A percentile compares a stretch with the other conserved stretches of the same genome.
phyloP scores from a whole-genome alignment of 495 filamentous ascomycete species.

The Neurospora sp. region DNA sequence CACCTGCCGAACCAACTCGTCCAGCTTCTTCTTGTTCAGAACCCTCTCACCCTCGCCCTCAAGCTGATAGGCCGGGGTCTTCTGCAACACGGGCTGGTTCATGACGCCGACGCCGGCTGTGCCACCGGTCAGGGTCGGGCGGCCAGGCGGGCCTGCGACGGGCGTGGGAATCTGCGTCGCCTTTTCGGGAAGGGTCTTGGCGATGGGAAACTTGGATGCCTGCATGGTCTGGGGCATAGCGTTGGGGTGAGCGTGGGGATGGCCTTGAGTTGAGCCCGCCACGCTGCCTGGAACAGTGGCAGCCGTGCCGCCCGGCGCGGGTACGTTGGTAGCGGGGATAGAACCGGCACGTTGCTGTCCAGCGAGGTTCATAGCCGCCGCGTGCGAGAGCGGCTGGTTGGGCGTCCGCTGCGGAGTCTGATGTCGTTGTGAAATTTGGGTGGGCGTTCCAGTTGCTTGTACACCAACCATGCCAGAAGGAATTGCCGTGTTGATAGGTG shows the following conservation, averaged over 20 bases:
- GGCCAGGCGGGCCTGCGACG: slow-evolving; percentile 41
- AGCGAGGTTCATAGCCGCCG: slow-evolving; percentile 31
- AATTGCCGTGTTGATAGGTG: slow-evolving; percentile 38
- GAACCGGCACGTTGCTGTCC: slow-evolving; percentile 30
- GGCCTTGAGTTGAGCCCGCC: slow-evolving; percentile 30
- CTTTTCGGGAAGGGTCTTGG: slow-evolving; percentile 59
- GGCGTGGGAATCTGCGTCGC: slow-evolving; percentile 55
- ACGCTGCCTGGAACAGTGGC: slow-evolving; percentile 8
- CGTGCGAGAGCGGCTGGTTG: slow-evolving; percentile 39
- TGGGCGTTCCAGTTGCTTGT: slow-evolving; percentile 32
- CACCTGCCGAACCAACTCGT: slow-evolving; percentile 89
- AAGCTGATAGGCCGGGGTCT: slow-evolving; percentile 68
- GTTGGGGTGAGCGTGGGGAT: slow-evolving; percentile 44
- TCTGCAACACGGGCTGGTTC: slow-evolving; percentile 75
- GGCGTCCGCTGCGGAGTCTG: slow-evolving; percentile 35
- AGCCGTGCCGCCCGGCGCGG: slow-evolving; percentile 23
- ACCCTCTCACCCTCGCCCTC: slow-evolving; percentile 86
- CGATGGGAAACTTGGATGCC: slow-evolving; percentile 60
- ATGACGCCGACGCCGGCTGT: slow-evolving; percentile 61
- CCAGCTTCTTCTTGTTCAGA: slow-evolving; percentile 89
- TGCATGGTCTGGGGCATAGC: slow-evolving; percentile 27
- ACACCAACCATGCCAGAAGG: slow-evolving; percentile 30
- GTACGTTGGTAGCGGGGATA: slow-evolving; percentile 21
- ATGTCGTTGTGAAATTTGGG: slow-evolving; percentile 32
- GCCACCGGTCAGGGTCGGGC: slow-evolving; percentile 72